phyloP scores from a whole-genome alignment of 176 grass and related monocot species.

The Ananas comosus region DNA sequence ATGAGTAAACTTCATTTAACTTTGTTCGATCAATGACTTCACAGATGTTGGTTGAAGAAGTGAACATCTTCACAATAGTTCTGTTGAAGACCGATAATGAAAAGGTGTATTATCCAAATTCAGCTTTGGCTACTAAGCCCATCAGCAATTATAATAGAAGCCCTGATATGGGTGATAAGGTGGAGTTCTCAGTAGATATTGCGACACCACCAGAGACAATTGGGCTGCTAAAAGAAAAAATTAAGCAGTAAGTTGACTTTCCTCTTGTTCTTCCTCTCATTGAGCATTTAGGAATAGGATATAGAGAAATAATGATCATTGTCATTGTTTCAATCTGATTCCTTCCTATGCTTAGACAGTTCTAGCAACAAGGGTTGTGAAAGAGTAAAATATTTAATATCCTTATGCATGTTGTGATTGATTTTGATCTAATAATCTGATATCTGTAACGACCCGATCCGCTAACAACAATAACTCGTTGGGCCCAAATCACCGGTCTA shows the following conservation, averaged over 20 bases:
- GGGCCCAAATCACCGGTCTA: too few species aligned
- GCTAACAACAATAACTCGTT: too few species aligned
- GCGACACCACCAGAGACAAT: conserved; percentile 47
- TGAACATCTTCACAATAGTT: conserved; percentile 59
- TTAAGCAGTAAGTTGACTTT: conserved; percentile 32
- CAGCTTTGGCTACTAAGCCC: conserved; percentile 49
- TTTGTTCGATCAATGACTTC: not conserved
- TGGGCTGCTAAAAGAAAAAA: conserved; percentile 44
- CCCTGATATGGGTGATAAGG: conserved; percentile 58
- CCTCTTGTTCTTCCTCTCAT: not conserved
- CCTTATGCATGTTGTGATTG: too few species aligned
- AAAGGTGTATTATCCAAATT: conserved; percentile 70
- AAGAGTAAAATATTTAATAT: too few species aligned
- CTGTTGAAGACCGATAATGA: conserved; percentile 54
- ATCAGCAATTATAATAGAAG: conserved; percentile 59
- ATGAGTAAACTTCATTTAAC: too few species aligned
- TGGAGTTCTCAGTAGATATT: conserved; percentile 59
- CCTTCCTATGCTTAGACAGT: too few species aligned
- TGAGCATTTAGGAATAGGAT: not conserved
- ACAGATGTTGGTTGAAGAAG: conserved; percentile 60
- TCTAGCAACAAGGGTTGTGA: too few species aligned
- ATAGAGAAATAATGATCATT: too few species aligned
- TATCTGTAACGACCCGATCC: too few species aligned
- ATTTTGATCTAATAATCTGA: too few species aligned
- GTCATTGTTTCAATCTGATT: too few species aligned